These are phyloP conservation scores for Phytophthora crassamura DNA, from an alignment of 352 stramenopile species.

Conservation along the genomic window DNA sequence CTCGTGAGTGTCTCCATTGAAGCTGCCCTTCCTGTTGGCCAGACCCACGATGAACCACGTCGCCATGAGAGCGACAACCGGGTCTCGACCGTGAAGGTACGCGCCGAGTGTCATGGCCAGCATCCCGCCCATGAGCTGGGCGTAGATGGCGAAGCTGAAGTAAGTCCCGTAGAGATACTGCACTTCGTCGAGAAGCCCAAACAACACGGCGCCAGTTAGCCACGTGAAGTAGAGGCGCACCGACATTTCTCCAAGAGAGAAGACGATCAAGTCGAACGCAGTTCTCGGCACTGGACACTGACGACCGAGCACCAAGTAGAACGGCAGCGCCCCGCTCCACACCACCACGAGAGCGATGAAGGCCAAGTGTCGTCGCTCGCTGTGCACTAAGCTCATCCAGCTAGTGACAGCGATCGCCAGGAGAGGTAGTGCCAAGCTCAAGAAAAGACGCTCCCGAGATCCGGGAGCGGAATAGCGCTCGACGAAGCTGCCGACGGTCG, in stretches of 20 bases:
- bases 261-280: slow-evolving; percentile 8
- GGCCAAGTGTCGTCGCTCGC: background rate
- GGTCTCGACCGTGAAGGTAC: slow-evolving; percentile 16
- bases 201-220: slow-evolving; percentile 21
- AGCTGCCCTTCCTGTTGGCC: slow-evolving; percentile 3
- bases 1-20: slow-evolving; percentile 8
- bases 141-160: slow-evolving; percentile 30
- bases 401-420: background rate
- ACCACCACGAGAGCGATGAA: slow-evolving; percentile 2
- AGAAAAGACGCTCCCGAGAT: slow-evolving; percentile 4
- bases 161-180: slow-evolving; percentile 36
- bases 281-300: slow-evolving; percentile 4
- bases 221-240: slow-evolving; percentile 29
- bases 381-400: background rate
- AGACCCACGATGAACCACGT: slow-evolving; percentile 25
- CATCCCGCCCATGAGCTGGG: slow-evolving; percentile 9
- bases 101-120: slow-evolving; percentile 6
- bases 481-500: slow-evolving; percentile 33
- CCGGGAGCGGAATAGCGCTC: slow-evolving; percentile 29
- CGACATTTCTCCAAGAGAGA: slow-evolving; percentile 11
- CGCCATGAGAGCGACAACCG: slow-evolving; percentile 14
- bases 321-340: slow-evolving; percentile 10
- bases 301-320: slow-evolving; percentile 17
- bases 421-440: slow-evolving; percentile 1
- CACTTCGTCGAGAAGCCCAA: slow-evolving; percentile 32